Evolutionary conservation across 208 protist species (phyloP), one percentile per base, ranked within the genome.

Genomic region (Porcisia hertigi): DNA sequence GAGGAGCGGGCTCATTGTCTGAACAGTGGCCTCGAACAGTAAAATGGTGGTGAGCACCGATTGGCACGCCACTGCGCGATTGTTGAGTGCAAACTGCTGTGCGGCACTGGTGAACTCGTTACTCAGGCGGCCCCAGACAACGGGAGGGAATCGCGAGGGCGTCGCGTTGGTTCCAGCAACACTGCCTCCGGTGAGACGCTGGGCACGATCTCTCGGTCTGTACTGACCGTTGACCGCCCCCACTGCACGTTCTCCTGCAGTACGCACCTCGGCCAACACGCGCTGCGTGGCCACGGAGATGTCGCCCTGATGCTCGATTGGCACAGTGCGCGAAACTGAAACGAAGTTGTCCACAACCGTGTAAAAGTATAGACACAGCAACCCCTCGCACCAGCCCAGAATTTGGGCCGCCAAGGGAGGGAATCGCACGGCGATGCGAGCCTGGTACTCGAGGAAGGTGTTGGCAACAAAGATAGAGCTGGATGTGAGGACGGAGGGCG

Each of bases 291-390:
- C 30, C 25, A 67, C 67, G 14, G 89, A 89, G 66, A 95, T 85
- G 75, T 94, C 87, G 54, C 82, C 86, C 73, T 97, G 93, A 52
- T 92, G 69, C 77, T 95, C 90, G 60, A 97, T 80, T 9, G 80
- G 86, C 60, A 94, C 88, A 39, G 62, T 85, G 54, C 88, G 81
- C 1, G 93, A 95, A 58, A 94, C 83, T 25, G 91, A 95, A 49
- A 97, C 89, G 76, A 97, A 97, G 83, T 88, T 97, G 79, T 94
- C 93, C 52, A 88, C 83, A 14, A 94, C 87, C 30, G 86, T 92
- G 84, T 92, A 95, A n/a, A 93, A 83, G 71, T 94, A 95, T 20
- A 94, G 73, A 66, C 76, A 72, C 64, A 93, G 70, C 64, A 94
- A 78, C 72, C 94, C 88, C 60, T 92, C 86, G 69, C 83, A 86